A percentile compares a stretch with the other conserved stretches of the same genome.
These are phyloP conservation scores for Tetracladium maxilliforme DNA, from an alignment of 2,329 filamentous ascomycete genomes.

Conservation along the genomic window DNA sequence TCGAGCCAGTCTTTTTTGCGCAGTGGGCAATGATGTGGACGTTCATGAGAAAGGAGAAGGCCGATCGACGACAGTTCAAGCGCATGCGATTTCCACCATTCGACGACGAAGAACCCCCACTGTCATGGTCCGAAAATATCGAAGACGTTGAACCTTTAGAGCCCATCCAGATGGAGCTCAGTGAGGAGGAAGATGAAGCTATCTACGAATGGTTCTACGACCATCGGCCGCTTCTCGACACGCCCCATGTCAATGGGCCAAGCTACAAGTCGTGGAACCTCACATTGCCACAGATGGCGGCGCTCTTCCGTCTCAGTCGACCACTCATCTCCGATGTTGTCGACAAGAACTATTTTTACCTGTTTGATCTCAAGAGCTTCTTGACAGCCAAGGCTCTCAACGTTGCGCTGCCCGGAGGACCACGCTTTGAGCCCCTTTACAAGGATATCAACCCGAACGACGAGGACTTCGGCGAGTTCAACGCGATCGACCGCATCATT, in stretches of 20 bases:
- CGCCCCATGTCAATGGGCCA: constrained; percentile 84
- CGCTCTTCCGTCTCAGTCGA: constrained; percentile 79
- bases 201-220: constrained; percentile 98
- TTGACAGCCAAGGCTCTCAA: constrained; percentile 94
- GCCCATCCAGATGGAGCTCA: constrained; percentile 96
- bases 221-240: constrained; percentile 78
- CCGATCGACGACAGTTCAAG: constrained; percentile 90
- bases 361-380: constrained; percentile 92
- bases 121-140: constrained; percentile 98
- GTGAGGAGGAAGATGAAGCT: constrained; percentile 81
- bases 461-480: constrained; percentile 98
- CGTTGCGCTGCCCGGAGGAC: constrained; percentile 92
- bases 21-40: constrained; percentile 99
- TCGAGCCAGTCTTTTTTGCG: constrained; percentile 93
- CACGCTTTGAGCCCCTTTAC: constrained; percentile 91
- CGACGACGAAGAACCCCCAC: constrained; percentile 91
- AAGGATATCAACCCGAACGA: constrained; percentile 98
- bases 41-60: constrained; percentile 95
- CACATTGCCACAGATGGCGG: constrained; percentile 87
- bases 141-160: constrained; percentile 96
- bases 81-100: constrained; percentile 98
- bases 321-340: constrained; percentile 83
- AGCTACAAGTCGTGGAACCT: constrained; percentile 97
- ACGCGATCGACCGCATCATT: constrained; percentile 97
- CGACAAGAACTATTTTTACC: constrained; percentile 94